Conservation (phyloP, 2,329 filamentous ascomycete genomes). For the Lecanosticta acicola region DNA sequence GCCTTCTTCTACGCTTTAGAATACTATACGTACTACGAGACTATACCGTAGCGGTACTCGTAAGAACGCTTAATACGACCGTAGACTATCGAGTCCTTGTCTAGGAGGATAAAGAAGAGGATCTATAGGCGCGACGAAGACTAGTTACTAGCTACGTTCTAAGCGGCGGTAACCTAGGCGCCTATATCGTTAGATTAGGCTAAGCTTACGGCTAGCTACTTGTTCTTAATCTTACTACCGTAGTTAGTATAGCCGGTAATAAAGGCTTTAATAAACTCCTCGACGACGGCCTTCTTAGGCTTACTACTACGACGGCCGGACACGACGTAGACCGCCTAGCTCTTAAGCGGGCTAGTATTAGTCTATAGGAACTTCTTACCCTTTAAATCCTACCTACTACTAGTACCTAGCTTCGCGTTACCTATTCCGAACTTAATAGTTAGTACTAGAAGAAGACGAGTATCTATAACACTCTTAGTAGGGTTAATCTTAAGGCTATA, state of each 20-base stretch:
- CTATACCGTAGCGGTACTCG: slow-evolving; percentile 77
- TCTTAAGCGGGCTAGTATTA: slow-evolving; percentile 55
- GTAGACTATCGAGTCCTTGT: slow-evolving; percentile 68
- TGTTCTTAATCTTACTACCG: slow-evolving; percentile 52
- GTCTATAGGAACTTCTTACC: slow-evolving; percentile 68
- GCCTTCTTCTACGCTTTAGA: slow-evolving; percentile 63
- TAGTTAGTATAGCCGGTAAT: slow-evolving; percentile 55
- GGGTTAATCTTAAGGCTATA: slow-evolving; percentile 68
- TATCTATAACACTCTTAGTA: slow-evolving; percentile 58
- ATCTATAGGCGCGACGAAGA: slow-evolving; percentile 62
- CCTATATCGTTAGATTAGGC: slow-evolving; percentile 27
- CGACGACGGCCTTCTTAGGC: slow-evolving; percentile 40
- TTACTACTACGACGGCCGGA: slow-evolving; percentile 48
- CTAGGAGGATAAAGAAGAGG: slow-evolving; percentile 69
- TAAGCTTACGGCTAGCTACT: slow-evolving; percentile 41
- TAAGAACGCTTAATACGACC: slow-evolving; percentile 82
- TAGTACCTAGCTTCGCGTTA: slow-evolving; percentile 54
- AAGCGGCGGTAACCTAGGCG: slow-evolving; percentile 39
- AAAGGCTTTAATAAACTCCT: slow-evolving; percentile 57
- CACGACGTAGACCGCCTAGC: slow-evolving; percentile 71
- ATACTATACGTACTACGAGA: slow-evolving; percentile 75
- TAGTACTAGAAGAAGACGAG: slow-evolving; percentile 65
- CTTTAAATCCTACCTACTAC: slow-evolving; percentile 82
- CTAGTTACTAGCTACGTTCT: slow-evolving; percentile 50
- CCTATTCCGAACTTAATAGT: slow-evolving; percentile 59